Base-by-base conservation (phyloP, 2,329 filamentous ascomycete species). In the Fusarium penzigii region DNA sequence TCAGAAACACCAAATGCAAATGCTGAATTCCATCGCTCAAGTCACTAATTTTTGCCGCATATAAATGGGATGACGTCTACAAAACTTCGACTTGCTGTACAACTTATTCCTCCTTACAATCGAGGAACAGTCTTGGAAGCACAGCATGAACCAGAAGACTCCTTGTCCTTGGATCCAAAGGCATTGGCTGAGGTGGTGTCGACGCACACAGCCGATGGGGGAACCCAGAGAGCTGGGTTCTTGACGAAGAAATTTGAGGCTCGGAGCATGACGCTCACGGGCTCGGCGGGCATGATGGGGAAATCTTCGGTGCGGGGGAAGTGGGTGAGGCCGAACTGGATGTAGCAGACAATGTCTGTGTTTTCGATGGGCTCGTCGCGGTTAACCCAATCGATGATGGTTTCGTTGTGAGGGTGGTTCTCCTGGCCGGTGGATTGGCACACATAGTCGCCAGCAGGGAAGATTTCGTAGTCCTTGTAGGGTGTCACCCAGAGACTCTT, bases 221-320 rank as follows among this genome's bases (percentile, higher is more conserved):
- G 88, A 20, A 95, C 88, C 72, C 95, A 89, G 67, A 95, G 75
- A 47, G 84, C 88, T 3, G 90, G 91, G 68, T 94, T 95, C 64
- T 83, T 81, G 32, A 80, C 74, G 73, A 94, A 96, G 80, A 95
- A 95, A 75, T 95, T 88, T 45, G 90, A 77, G 7, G 91, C 91
- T 36, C 90, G 77, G 41, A 95, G 77, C 50, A 95, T 80, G 62
- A 96, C 76, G 7, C 85, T 90, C 80, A 96, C 92, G 1, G 90
- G 89, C 77, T 92, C 89, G 2, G 84, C 89, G 0, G 91, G 91
- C 92, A 96, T 96, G 63, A 96, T 79, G 38, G 92, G 92, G 76
- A 90, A 96, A 70, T 96, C 92, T 70, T 97, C 92, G 0, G 92
- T 92, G 0, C 89, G 78, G 0, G 92, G 92, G 78, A 96, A 93